Evolutionary conservation across 2,329 filamentous ascomycete species (phyloP).

Genomic region (Thielaviopsis musarum): DNA sequence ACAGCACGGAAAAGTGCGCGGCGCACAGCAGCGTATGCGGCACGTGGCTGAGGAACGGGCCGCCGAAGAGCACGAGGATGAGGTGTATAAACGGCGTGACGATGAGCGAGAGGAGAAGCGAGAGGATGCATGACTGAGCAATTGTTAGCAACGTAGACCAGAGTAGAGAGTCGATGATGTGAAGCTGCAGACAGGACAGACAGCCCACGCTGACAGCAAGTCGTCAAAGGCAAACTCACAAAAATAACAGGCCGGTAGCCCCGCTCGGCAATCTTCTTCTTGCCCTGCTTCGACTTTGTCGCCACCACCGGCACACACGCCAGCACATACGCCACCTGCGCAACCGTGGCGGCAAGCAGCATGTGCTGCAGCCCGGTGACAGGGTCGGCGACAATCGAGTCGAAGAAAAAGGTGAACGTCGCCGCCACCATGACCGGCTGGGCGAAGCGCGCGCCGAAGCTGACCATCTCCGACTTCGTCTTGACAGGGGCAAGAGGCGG

Average conservation of each 20-base stretch:
- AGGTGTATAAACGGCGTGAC: constrained; percentile 47
- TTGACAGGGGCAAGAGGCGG: constrained; percentile 5
- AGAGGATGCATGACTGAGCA: constrained; percentile 17
- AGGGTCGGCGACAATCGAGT: constrained; percentile 51
- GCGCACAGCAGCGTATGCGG: constrained; percentile 65
- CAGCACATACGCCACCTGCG: constrained; percentile 49
- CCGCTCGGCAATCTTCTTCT: constrained; percentile 34
- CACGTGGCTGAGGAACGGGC: constrained; percentile 69
- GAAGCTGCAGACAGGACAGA: background rate
- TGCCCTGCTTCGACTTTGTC: constrained; percentile 35
- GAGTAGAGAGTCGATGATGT: background rate
- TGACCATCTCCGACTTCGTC: background rate
- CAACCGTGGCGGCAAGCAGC: constrained; percentile 41
- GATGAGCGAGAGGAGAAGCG: constrained; percentile 45
- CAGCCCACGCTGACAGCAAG: background rate
- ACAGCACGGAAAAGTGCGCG: constrained; percentile 64
- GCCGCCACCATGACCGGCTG: constrained; percentile 53
- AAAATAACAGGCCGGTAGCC: constrained; percentile 28
- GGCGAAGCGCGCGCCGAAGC: background rate
- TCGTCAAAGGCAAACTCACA: constrained; percentile 22
- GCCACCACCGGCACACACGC: constrained; percentile 45
- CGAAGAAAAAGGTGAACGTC: constrained; percentile 47
- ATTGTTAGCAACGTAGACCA: background rate
- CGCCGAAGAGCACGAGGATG: constrained; percentile 73
- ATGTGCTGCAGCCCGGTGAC: constrained; percentile 43